Conservation (phyloP, 2,329 filamentous ascomycete genomes). For the Colletotrichum destructivum region DNA sequence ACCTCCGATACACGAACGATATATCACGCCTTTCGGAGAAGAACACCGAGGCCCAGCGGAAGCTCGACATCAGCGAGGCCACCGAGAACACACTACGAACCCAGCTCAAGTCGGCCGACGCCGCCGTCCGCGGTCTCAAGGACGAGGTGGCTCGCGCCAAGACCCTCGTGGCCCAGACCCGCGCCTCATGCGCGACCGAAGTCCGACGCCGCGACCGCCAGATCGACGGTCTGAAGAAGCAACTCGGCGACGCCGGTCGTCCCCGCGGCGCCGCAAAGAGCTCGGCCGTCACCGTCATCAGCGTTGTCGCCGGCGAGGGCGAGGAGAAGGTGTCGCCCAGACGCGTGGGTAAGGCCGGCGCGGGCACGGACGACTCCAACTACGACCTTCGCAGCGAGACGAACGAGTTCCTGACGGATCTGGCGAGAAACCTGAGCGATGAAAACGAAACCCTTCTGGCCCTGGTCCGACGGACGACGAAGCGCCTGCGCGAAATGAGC, state of each 20-base stretch:
- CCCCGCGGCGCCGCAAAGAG: slow-evolving; percentile 71
- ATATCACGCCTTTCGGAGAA: slow-evolving; percentile 72
- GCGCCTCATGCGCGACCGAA: slow-evolving; percentile 90
- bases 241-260: slow-evolving; percentile 80
- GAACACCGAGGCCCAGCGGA: slow-evolving; percentile 68
- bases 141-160: slow-evolving; percentile 88
- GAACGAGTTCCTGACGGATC: slow-evolving; percentile 88
- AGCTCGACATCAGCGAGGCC: slow-evolving; percentile 73
- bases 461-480: slow-evolving; percentile 79
- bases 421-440: slow-evolving; percentile 87
- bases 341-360: slow-evolving; percentile 43
- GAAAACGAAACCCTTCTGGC: slow-evolving; percentile 89
- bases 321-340: slow-evolving; percentile 60
- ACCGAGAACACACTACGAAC: slow-evolving; percentile 79
- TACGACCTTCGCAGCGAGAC: slow-evolving; percentile 88
- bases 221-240: slow-evolving; percentile 89
- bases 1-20: slow-evolving; percentile 80
- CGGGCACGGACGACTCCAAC: slow-evolving; percentile 63
- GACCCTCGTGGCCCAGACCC: slow-evolving; percentile 83
- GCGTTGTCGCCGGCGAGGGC: slow-evolving; percentile 68
- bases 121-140: slow-evolving; percentile 81
- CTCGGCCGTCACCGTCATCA: slow-evolving; percentile 70
- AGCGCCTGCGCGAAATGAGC: slow-evolving; percentile 79
- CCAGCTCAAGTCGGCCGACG: slow-evolving; percentile 82
- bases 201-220: slow-evolving; percentile 91